phyloP scores from a whole-genome alignment of 140 eudicot species.

The Cichorium intybus region DNA sequence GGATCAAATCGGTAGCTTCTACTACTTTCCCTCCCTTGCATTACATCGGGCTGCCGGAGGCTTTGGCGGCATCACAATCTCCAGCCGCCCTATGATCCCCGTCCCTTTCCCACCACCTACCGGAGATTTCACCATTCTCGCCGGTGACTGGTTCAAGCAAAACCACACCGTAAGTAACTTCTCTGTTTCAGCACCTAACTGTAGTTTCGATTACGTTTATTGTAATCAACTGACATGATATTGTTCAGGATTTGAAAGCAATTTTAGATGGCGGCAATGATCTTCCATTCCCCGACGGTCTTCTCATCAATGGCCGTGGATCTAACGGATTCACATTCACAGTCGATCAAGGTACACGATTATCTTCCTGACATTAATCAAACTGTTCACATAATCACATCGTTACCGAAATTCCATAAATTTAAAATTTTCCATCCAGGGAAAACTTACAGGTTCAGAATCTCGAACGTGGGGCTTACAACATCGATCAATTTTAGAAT shows the following conservation, averaged over 20 bases:
- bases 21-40: conserved; percentile 63
- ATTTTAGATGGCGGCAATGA: conserved; percentile 53
- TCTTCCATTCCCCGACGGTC: conserved; percentile 75
- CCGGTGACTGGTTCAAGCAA: conserved; percentile 74
- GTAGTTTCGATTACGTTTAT: neutral
- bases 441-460: conserved; percentile 59
- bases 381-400: neutral
- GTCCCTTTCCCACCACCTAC: conserved; percentile 69
- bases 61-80: conserved; percentile 49
- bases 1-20: conserved; percentile 76
- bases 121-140: conserved; percentile 52
- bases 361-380: neutral
- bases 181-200: neutral
- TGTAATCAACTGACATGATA: neutral
- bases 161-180: conserved; percentile 56
- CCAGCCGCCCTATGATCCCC: conserved; percentile 62
- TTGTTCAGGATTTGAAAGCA: conserved; percentile 54
- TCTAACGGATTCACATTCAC: conserved; percentile 55
- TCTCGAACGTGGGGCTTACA: conserved; percentile 65
- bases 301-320: conserved; percentile 63
- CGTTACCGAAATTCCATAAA: neutral
- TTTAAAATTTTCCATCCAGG: conserved; percentile 29
- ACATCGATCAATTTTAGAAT: conserved; percentile 63
- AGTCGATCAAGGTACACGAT: conserved; percentile 54
- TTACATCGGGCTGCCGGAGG: conserved; percentile 76